Percentiles rank a stretch among this genome's conserved stretches.
Evolutionary conservation across 2,329 filamentous ascomycete genomes (phyloP).

Genomic region (Trichophaea hybrida): DNA sequence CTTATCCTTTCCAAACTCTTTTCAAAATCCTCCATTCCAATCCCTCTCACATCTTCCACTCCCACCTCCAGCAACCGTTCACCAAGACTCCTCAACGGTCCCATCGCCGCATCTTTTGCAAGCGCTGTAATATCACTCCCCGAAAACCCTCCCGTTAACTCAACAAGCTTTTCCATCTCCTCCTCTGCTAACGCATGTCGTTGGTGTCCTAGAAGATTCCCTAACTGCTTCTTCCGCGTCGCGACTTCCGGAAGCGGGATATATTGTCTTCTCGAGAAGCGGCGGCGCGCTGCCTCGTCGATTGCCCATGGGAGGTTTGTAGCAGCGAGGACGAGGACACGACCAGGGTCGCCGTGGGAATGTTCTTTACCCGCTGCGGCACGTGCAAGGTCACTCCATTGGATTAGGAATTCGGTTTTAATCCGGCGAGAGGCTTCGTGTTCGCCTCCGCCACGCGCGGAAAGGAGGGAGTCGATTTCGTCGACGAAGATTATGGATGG

Average conservation of each 20-base stretch:
- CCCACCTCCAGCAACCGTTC: slow-evolving; percentile 81
- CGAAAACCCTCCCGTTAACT: slow-evolving; percentile 82
- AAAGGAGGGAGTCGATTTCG: slow-evolving; percentile 89
- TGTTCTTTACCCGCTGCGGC: slow-evolving; percentile 65
- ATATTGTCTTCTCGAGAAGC: slow-evolving; percentile 80
- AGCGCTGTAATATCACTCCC: slow-evolving; percentile 93
- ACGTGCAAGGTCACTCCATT: slow-evolving; percentile 87
- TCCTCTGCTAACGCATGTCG: slow-evolving; percentile 60
- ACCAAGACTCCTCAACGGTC: slow-evolving; percentile 74
- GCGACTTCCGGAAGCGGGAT: slow-evolving; percentile 81
- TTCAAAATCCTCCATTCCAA: slow-evolving; percentile 67
- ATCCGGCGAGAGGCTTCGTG: slow-evolving; percentile 87
- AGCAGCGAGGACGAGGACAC: slow-evolving; percentile 83
- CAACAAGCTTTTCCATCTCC: slow-evolving; percentile 62
- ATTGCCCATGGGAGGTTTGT: slow-evolving; percentile 97
- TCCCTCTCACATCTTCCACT: slow-evolving; percentile 86
- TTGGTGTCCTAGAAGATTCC: slow-evolving; percentile 68
- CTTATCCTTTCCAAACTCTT: slow-evolving; percentile 72
- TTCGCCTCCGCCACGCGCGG: slow-evolving; percentile 60
- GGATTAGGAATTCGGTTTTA: slow-evolving; percentile 95
- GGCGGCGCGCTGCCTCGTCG: slow-evolving; percentile 77
- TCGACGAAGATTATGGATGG: slow-evolving; percentile 98
- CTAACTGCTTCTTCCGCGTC: slow-evolving; percentile 65
- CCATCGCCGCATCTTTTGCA: slow-evolving; percentile 97
- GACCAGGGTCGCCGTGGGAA: slow-evolving; percentile 60